Percentiles rank a stretch among this genome's conserved stretches.
These are phyloP conservation scores for Biscogniauxia marginata DNA, from an alignment of 2,329 filamentous ascomycete genomes.

Conservation along the genomic window DNA sequence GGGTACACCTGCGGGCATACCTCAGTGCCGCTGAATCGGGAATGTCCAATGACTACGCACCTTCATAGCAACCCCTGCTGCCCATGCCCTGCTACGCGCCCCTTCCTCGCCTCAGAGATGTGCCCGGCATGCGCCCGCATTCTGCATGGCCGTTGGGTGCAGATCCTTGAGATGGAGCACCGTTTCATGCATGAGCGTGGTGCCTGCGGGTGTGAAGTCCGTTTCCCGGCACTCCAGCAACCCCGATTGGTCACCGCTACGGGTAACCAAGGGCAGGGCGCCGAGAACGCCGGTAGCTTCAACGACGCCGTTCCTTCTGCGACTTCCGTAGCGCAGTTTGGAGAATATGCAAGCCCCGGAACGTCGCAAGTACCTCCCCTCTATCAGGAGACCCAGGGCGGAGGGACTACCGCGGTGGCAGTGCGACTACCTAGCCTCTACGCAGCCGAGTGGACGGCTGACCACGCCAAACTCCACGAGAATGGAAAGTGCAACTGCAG, in stretches of 20 bases:
- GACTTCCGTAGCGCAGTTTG: too few species aligned
- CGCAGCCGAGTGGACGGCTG: slow-evolving; percentile 40
- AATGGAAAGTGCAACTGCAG: slow-evolving; percentile 36
- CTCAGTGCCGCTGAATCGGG: slow-evolving; percentile 37
- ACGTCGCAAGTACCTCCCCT: slow-evolving; percentile 7
- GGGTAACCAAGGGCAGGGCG: background rate
- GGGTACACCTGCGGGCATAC: slow-evolving; percentile 49
- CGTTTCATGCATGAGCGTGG: slow-evolving; percentile 46
- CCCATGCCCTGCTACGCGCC: slow-evolving; percentile 27
- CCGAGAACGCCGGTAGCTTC: background rate
- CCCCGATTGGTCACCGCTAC: slow-evolving; percentile 31
- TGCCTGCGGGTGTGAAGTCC: slow-evolving; percentile 37
- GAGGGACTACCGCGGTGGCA: slow-evolving; percentile 18
- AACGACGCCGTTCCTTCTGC: background rate
- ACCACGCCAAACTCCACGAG: slow-evolving; percentile 38
- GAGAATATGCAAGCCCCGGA: too few species aligned
- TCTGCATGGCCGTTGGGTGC: slow-evolving; percentile 38
- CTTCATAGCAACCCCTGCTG: slow-evolving; percentile 38
- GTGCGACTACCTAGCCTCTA: slow-evolving; percentile 38
- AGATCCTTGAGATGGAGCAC: slow-evolving; percentile 43
- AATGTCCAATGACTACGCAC: slow-evolving; percentile 44
- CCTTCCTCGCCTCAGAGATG: slow-evolving; percentile 34
- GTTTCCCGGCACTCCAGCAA: slow-evolving; percentile 37
- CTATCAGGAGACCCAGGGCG: slow-evolving; percentile 16
- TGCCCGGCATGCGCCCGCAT: slow-evolving; percentile 40